Conservation (phyloP, 164 flowering plant genomes). For the Kalanchoe fedtschenkoi region DNA sequence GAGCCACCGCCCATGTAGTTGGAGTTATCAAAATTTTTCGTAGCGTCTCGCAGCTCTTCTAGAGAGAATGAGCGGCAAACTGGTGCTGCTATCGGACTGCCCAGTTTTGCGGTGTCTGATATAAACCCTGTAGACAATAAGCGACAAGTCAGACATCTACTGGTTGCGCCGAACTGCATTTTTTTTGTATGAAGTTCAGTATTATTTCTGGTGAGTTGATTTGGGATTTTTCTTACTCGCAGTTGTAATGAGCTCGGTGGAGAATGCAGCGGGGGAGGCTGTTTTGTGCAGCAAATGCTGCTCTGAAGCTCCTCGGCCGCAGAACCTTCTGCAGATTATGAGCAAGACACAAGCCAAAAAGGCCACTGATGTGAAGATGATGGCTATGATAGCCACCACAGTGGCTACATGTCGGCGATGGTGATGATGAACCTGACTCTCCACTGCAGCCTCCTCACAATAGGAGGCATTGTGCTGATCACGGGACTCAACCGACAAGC, state of each 20-base stretch:
- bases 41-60: constrained; percentile 60
- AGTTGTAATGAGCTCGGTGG: constrained; percentile 55
- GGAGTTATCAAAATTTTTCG: constrained; percentile 53
- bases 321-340: constrained; percentile 28
- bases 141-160: not conserved
- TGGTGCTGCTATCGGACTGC: constrained; percentile 40
- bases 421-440: constrained; percentile 11
- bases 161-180: not conserved
- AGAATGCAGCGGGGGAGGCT: constrained; percentile 30
- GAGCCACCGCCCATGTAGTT: constrained; percentile 54
- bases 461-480: constrained; percentile 45
- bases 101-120: constrained; percentile 52
- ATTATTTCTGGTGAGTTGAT: not conserved
- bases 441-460: constrained; percentile 22
- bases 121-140: constrained; percentile 36
- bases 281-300: constrained; percentile 46
- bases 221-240: constrained; percentile 44
- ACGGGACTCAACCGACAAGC: constrained; percentile 33
- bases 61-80: constrained; percentile 43
- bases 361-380: constrained; percentile 20
- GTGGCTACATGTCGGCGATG: constrained; percentile 16
- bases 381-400: constrained; percentile 35
- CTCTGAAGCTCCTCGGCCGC: constrained; percentile 23
- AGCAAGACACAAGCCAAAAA: constrained; percentile 27
- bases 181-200: not conserved